Evolutionary conservation across 257 asterid genomes (phyloP).

Genomic region (Phtheirospermum japonicum): DNA sequence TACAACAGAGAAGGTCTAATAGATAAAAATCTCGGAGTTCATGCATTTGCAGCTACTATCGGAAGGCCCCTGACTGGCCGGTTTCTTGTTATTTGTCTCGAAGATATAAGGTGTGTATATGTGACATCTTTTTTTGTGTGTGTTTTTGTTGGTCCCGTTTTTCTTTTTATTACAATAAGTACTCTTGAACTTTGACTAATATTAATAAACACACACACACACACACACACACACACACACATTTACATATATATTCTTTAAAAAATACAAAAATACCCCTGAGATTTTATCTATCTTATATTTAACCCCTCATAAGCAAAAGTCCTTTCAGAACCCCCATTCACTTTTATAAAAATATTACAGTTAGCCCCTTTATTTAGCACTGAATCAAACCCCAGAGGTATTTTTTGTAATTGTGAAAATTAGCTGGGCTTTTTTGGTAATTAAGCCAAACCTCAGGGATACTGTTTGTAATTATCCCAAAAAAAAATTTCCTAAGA

Average conservation of each 20-base stretch:
- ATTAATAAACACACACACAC: too few relatives aligned
- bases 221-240: too few relatives aligned
- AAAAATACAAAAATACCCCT: too few relatives aligned
- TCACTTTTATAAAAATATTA: background rate
- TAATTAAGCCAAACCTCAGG: background rate
- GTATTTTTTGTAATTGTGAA: background rate
- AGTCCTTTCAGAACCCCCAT: background rate
- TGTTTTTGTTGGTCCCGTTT: background rate
- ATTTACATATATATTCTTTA: too few relatives aligned
- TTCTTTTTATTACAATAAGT: too few relatives aligned
- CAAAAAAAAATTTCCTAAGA: background rate
- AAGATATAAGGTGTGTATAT: constrained; percentile 52
- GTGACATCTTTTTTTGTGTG: background rate
- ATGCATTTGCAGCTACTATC: constrained; percentile 59
- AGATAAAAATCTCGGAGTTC: constrained; percentile 51
- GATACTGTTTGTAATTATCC: background rate
- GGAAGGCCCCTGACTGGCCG: constrained; percentile 50
- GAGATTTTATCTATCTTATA: too few relatives aligned
- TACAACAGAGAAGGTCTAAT: constrained; percentile 59
- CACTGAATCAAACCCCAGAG: background rate
- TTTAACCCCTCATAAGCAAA: too few relatives aligned
- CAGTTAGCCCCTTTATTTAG: background rate
- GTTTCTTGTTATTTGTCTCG: constrained; percentile 69
- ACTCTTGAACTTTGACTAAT: too few relatives aligned
- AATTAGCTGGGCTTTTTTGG: background rate